phyloP scores from a whole-genome alignment of 176 grass and related monocot species.

The Avena insularis region DNA sequence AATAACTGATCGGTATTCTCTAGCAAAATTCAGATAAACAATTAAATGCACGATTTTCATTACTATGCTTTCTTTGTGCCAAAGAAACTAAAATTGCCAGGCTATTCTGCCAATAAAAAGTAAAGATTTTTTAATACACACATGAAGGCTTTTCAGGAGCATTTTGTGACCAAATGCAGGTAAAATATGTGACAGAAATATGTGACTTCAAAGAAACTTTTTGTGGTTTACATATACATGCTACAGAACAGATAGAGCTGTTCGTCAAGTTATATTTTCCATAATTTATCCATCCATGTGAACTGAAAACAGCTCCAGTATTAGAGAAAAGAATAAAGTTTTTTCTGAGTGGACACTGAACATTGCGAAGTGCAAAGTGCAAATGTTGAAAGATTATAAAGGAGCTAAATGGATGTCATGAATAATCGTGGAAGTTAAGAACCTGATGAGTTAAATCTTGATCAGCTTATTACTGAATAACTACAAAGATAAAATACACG shows the following conservation, averaged over 20 bases:
- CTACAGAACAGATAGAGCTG: slow-evolving; percentile 2
- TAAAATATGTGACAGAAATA: background rate
- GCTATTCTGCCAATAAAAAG: slow-evolving; percentile 5
- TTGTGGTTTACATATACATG: background rate
- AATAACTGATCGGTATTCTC: background rate
- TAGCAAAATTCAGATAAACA: background rate
- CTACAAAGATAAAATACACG: background rate
- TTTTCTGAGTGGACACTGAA: background rate
- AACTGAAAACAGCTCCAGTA: background rate
- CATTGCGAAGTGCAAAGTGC: background rate
- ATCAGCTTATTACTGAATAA: slow-evolving; percentile 23
- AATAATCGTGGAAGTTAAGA: slow-evolving; percentile 20
- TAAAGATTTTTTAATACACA: background rate
- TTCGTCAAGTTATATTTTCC: background rate
- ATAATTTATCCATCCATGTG: background rate
- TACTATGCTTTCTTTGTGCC: background rate
- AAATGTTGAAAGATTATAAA: slow-evolving; percentile 16
- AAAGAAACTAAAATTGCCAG: background rate
- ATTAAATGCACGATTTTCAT: background rate
- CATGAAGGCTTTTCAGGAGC: background rate
- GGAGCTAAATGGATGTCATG: background rate
- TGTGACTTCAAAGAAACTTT: background rate
- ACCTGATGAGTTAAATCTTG: background rate
- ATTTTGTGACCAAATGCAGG: background rate
- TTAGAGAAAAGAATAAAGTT: slow-evolving; percentile 14